Evolutionary conservation across 768 basidiomycete genomes (phyloP), one percentile per base, ranked within the genome.

Genomic region (Hemileccinum rubropunctum): DNA sequence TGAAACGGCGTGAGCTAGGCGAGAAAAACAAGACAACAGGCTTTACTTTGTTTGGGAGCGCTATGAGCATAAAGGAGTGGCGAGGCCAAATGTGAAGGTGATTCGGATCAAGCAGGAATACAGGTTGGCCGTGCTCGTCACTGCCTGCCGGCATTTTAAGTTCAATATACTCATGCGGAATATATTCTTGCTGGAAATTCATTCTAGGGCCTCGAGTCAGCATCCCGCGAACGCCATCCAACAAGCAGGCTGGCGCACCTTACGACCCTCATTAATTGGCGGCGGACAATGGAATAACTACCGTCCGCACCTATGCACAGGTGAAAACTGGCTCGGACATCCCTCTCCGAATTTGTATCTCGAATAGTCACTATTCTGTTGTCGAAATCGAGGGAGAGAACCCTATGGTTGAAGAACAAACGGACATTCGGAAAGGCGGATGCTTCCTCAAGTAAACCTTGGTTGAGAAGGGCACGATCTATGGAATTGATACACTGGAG

Each of bases 61-160:
- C 95, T 63, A 99, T 98, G 62, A 99, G 82, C 95, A 99, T 99
- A 78, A 98, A 98, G 41, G 93, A 91, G 70, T 94, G 91, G 65
- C 95, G 88, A 57, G 95, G 97, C 95, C 95, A 99, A 62, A 99
- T 98, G 74, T 99, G 95, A 59, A 99, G 84, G 71, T 98, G 90
- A 70, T 89, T 88, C 61, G 91, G 89, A 77, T 95, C 92, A 69
- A 99, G 85, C 51, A 84, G 75, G 75, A 88, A 98, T 23, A 73
- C 75, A 55, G 84, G 73, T 53, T 78, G 76, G 66, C 81, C 89
- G 67, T 75, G 71, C 60, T 65, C 63, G 68, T 79, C 78, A 65
- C 71, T 69, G 50, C 84, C 84, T 67, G 95, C 81, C 63, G 93
- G 92, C 82, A 99, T 92, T 75, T 87, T 91, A 52, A 98, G 80